Evolutionary conservation across 805 yeast genomes (phyloP), one percentile per base, ranked within the genome.

Genomic region (Ogataea dorogensis): DNA sequence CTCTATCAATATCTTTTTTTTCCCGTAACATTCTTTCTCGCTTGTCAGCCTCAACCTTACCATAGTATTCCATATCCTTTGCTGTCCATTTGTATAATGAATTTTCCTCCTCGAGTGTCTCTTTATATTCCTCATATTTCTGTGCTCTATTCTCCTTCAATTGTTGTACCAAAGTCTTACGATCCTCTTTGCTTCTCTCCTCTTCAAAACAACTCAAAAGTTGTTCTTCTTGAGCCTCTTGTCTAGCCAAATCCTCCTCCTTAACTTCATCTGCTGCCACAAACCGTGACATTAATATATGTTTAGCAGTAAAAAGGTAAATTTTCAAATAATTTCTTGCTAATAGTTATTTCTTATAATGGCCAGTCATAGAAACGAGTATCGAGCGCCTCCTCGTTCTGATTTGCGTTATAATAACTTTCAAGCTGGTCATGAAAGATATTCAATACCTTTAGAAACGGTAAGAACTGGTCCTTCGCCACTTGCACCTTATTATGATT

Each of bases 101-200:
- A 43, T 70, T 69, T 54, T 44, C 59, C 29, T 40, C 60, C 54
- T 50, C 68, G 58, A 43, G 47, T 43, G 43, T 58, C 59, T 65
- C 46, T 28, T 48, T 54, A 17, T 44, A 43, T 27, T 57, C 61
- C 25, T 51, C 36, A 33, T 56, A 57, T 20, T 33, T 47, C 24
- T 45, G 43, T 13, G 37, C 63, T 53, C 64, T 56, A 33, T 64
- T 58, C 30, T 65, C 71, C 21, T 57, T 53, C 17, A 70, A 46
- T 47, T 71, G 77, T 15, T 69, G 68, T 11, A 58, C 60, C 10
- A 71, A 49, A 3, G 71, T 57, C 47, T 67, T 67, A 16, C 75
- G 50, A 28, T 56, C 59, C 6, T 46, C 42, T 13, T 43, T 48
- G 10, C 47, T 51, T 11, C 49, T 47, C 14, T 48, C 43, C 42